phyloP scores from a whole-genome alignment of 2,329 filamentous ascomycete genomes.

The Penicillium digitatum region DNA sequence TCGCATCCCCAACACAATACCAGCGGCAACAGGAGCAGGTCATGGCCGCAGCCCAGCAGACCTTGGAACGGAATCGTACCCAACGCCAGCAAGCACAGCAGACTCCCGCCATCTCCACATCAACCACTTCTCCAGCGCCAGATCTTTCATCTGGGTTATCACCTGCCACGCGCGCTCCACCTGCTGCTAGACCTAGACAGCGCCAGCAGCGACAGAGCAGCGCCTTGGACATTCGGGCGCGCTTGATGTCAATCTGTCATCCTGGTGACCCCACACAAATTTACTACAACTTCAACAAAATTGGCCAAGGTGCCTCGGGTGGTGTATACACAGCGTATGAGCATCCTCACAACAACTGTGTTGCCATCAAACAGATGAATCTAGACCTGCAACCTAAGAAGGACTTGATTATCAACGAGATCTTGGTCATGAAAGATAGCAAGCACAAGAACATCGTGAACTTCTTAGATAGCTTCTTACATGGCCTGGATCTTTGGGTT shows the following conservation, averaged over 20 bases:
- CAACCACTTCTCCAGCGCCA: constrained; percentile 38
- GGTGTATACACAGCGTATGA: constrained; percentile 93
- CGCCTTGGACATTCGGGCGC: constrained; percentile 73
- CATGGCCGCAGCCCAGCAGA: constrained; percentile 73
- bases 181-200: constrained; percentile 67
- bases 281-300: constrained; percentile 86
- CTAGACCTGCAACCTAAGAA: constrained; percentile 98
- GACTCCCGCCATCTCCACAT: constrained; percentile 27
- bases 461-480: constrained; percentile 95
- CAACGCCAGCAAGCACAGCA: constrained; percentile 58
- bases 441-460: constrained; percentile 98
- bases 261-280: constrained; percentile 83
- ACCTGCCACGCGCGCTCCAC: constrained; percentile 44
- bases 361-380: constrained; percentile 99
- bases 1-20: constrained; percentile 44
- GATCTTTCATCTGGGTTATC: constrained; percentile 39
- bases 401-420: constrained; percentile 98
- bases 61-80: constrained; percentile 68
- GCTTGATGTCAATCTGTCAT: constrained; percentile 84
- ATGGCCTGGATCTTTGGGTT: constrained; percentile 89
- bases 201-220: constrained; percentile 73
- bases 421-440: constrained; percentile 98
- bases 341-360: constrained; percentile 74
- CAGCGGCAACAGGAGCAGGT: constrained; percentile 78
- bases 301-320: constrained; percentile 94